Conservation (phyloP, 164 flowering plant genomes). For the Chimonanthus salicifolius region DNA sequence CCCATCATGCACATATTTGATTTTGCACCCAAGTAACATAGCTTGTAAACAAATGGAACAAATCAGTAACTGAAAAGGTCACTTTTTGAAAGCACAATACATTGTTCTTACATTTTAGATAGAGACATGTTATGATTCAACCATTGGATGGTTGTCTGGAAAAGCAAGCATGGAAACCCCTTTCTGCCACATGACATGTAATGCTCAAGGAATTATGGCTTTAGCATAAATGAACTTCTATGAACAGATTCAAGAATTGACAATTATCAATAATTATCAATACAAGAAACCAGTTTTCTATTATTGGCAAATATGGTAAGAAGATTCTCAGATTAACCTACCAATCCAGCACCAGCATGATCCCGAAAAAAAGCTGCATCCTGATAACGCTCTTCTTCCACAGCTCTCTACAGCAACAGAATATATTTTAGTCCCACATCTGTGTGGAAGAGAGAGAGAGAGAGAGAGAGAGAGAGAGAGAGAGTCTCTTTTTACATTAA, state of each 20-base stretch:
- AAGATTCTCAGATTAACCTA: conserved; percentile 31
- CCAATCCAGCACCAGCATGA: conserved; percentile 90
- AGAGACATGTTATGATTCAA: neutral
- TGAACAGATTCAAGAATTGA: neutral
- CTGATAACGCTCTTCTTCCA: conserved; percentile 63
- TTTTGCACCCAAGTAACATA: no score
- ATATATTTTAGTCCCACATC: neutral
- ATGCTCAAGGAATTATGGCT: neutral
- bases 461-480: neutral
- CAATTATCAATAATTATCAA: neutral
- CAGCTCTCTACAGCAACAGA: conserved; percentile 56
- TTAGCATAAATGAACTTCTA: neutral
- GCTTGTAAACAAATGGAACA: no score
- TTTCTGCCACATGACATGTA: neutral
- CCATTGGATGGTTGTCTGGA: neutral
- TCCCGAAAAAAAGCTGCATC: conserved; percentile 82
- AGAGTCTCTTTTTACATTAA: conserved; percentile 44
- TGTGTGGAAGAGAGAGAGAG: neutral
- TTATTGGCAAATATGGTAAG: neutral
- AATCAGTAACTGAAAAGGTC: neutral
- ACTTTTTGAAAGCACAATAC: neutral
- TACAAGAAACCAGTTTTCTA: neutral
- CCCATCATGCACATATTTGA: no score
- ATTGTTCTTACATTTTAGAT: neutral
- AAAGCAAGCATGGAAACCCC: neutral